Evolutionary conservation across 163 green algal genomes (phyloP), one percentile per base, ranked within the genome.

Genomic region (Scenedesmus sp.): DNA sequence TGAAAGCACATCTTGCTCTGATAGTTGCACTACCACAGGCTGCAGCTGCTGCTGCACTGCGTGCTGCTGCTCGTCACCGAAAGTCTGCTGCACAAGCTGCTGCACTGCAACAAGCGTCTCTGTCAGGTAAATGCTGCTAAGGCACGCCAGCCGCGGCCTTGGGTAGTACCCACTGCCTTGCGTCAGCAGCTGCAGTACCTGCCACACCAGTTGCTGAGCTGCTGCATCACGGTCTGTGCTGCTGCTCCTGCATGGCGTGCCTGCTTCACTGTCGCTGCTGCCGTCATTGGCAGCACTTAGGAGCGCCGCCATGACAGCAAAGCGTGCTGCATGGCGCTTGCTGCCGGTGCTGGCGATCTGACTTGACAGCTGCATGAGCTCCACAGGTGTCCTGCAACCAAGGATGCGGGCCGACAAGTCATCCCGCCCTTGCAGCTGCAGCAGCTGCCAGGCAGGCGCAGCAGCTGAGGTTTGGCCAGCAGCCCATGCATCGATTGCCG

Each of bases 351-450:
- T 43, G 35, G 37, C 13, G 1, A 79, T 46, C 42, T 43, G 20
- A 1, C 22, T 56, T 40, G 22, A n/a, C 13, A 88, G 37, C 26
- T 53, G 53, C 83, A 65, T n/a, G 2, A 88, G 56, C 46, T 88
- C 35, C 15, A 44, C 33, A n/a, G 70, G 22, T 40, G n/a, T 56
- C 33, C n/a, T 78, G 83, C 83, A 88, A 33, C 37, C 68, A 18
- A 88, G 35, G 30, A 88, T 78, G 35, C 42, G 56, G 24, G 83
- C 56, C 59, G 83, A 88, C 53, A 88, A 30, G 16, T 59, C 35
- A 20, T 88, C 56, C 30, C 33, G n/a, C 44, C 46, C 56, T 24
- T 88, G 83, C 83, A 78, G 18, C 83, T 88, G 83, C 56, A 88
- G 33, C 35, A 88, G 22, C 35, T 72, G 53, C 81, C 81, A 86